Evolutionary conservation across 768 basidiomycete genomes (phyloP).

Genomic region (Pilatotrama ljubarskyi): DNA sequence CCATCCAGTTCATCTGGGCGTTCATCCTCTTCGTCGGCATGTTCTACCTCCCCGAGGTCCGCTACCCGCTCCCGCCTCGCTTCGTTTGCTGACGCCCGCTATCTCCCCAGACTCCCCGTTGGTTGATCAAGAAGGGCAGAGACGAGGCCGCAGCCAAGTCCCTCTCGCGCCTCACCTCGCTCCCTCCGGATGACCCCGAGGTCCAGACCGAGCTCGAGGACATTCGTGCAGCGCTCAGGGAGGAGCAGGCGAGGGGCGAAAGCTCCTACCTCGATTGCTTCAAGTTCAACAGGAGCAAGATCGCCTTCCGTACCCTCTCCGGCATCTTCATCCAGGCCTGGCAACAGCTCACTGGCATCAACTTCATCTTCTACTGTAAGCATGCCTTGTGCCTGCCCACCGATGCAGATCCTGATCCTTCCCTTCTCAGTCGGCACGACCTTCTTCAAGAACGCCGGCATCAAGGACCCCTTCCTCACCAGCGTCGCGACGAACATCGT

Average conservation of each 20-base stretch:
- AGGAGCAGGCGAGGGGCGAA: slow-evolving; percentile 58
- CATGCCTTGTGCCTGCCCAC: neutral
- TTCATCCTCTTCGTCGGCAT: slow-evolving; percentile 67
- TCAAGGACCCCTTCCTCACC: slow-evolving; percentile 48
- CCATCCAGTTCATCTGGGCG: slow-evolving; percentile 78
- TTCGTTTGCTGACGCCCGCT: neutral
- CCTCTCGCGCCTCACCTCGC: slow-evolving; percentile 60
- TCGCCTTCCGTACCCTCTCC: slow-evolving; percentile 67
- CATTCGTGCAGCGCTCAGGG: slow-evolving; percentile 56
- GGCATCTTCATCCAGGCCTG: slow-evolving; percentile 75
- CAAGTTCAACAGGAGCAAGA: slow-evolving; percentile 48
- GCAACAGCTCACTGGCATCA: slow-evolving; percentile 80
- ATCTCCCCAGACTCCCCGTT: slow-evolving; percentile 62
- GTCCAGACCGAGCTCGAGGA: slow-evolving; percentile 49
- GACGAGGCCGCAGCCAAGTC: slow-evolving; percentile 55
- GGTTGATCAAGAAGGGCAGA: slow-evolving; percentile 65
- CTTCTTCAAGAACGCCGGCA: slow-evolving; percentile 44
- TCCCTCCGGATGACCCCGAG: slow-evolving; percentile 49
- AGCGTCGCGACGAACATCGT: slow-evolving; percentile 68
- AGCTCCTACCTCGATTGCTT: slow-evolving; percentile 66
- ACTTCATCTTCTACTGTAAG: slow-evolving; percentile 54
- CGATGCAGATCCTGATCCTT: neutral
- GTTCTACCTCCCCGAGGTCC: slow-evolving; percentile 59
- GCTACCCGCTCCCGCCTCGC: slow-evolving; percentile 1
- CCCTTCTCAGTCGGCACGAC: slow-evolving; percentile 36